Evolutionary conservation across 2,329 filamentous ascomycete species (phyloP), one percentile per base, ranked within the genome.

Genomic region (Botrytis deweyae): DNA sequence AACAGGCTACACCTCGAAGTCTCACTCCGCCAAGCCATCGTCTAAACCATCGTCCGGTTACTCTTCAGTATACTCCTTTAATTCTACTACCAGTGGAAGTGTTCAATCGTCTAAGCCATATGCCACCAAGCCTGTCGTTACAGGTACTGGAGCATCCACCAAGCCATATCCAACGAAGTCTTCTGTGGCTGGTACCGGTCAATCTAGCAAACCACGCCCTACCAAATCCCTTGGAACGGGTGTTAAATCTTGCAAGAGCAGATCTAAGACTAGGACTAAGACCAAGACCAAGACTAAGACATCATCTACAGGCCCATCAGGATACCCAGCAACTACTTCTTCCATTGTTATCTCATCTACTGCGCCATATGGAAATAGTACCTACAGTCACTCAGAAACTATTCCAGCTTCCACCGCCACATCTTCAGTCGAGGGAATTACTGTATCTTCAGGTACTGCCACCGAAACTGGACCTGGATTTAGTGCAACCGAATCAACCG

Each of bases 221-320:
- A 64, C 33, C 42, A 71, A 71, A 25, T 38, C 55, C 8, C 36
- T 61, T 20, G 59, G 58, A 65, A 71, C 59, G 7, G 44, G 69
- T 36, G 38, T 59, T 18, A 42, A 42, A 20, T 59, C 49, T 59
- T 64, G 58, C 58, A 52, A 52, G 44, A 25, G 42, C 22, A 46
- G 22, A 49, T 65, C 38, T 2, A 72, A 72, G 44, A 33, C 25
- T 16, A 52, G n/a, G 33, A 78, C 77, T n/a, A 49, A 49, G 29
- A 78, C 77, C 25, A 74, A 72, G 42, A 64, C 69, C 12, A 71
- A 63, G 59, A 49, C 33, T 22, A 72, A 63, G 61, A 52, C 33
- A 40, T 72, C 62, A 55, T 59, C 63, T 18, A 5, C 38, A n/a
- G 22, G 46, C n/a, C 38, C 64, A 49, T 62, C 66, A 25, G 29